Base-by-base conservation (phyloP, 2,329 filamentous ascomycete species). In the Fonsecaea nubica region DNA sequence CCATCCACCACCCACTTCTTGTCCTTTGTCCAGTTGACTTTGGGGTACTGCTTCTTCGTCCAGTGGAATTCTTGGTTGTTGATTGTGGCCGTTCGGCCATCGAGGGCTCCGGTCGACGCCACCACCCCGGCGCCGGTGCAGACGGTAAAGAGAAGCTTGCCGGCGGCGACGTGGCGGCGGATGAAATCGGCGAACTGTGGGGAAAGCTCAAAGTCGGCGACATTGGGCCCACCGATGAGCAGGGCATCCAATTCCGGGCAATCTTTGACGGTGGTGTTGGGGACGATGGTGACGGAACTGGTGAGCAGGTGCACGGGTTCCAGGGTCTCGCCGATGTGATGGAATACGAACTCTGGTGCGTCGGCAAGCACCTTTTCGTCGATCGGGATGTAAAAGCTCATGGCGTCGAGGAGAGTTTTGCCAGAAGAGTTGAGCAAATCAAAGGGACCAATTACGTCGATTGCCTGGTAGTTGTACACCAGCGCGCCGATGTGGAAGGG, bases 1-100 rank as follows among this genome's bases (percentile, higher is more conserved):
- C 58, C 58, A 57, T 83, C 80, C 0, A 79, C 64, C 62, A 82
- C 73, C 80, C 81, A 84, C 67, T 83, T 79, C 64, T 76, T 77
- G 32, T 80, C 76, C 33, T 69, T 74, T 0, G 76, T 77, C 82
- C 81, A 84, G 3, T 81, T 77, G 10, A 83, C 80, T 0, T 79
- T 75, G 0, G 82, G 79, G 10, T n/a, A 50, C 18, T 55, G 25
- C 30, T 56, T 40, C 40, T 33, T 57, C 4, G 74, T 77, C 7
- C 71, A 66, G 32, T 75, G 68, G 53, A 77, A 74, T 2, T 71
- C 72, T 0, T 72, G 62, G 63, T 83, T 77, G 64, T 84, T 83
- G 2, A 78, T 74, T 0, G 82, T 84, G 0, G 82, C 82, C 1
- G 68, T 76, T 61, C 71, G 78, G 1, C 82, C 81, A 60, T 84